Evolutionary conservation across 1,284 basidiomycete genomes (phyloP).

Genomic region (Volvariella volvacea): DNA sequence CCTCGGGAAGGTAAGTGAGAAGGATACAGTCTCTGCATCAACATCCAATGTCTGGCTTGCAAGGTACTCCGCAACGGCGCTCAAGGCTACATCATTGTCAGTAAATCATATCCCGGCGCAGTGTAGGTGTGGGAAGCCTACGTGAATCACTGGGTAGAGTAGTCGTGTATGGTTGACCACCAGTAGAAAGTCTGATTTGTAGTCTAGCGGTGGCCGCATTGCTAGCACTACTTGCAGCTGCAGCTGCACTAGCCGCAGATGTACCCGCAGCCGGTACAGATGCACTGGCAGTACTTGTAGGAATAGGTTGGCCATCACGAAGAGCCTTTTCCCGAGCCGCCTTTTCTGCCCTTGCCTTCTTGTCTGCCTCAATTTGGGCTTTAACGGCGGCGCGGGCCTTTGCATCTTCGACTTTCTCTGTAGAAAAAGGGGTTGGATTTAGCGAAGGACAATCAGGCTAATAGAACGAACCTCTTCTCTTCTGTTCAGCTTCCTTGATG

Average conservation of each 20-base stretch:
- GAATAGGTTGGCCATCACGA: slow-evolving; percentile 61
- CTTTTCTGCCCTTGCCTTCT: slow-evolving; percentile 81
- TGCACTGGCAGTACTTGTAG: slow-evolving; percentile 17
- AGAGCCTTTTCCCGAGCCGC: slow-evolving; percentile 83
- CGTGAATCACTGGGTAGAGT: slow-evolving; percentile 75
- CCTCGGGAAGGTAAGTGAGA: slow-evolving; percentile 83
- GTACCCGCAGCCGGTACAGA: slow-evolving; percentile 27
- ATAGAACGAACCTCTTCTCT: slow-evolving; percentile 55
- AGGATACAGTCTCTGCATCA: slow-evolving; percentile 68
- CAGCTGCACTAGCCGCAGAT: slow-evolving; percentile 27
- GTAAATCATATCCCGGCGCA: slow-evolving; percentile 5
- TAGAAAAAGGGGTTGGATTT: background rate
- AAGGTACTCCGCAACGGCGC: slow-evolving; percentile 82
- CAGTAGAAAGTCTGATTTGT: slow-evolving; percentile 77
- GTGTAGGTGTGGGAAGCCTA: slow-evolving; percentile 34
- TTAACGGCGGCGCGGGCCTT: slow-evolving; percentile 81
- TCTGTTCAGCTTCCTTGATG: slow-evolving; percentile 73
- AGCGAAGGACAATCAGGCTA: background rate
- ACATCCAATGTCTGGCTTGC: slow-evolving; percentile 66
- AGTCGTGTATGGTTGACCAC: slow-evolving; percentile 75
- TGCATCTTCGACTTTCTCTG: slow-evolving; percentile 84
- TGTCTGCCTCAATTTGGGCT: slow-evolving; percentile 92
- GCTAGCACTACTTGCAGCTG: slow-evolving; percentile 43
- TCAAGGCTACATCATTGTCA: slow-evolving; percentile 38
- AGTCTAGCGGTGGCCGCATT: slow-evolving; percentile 81